These are phyloP conservation scores for Cutaneotrichosporon mucoides DNA, from an alignment of 1,284 basidiomycete species.

Conservation along the genomic window DNA sequence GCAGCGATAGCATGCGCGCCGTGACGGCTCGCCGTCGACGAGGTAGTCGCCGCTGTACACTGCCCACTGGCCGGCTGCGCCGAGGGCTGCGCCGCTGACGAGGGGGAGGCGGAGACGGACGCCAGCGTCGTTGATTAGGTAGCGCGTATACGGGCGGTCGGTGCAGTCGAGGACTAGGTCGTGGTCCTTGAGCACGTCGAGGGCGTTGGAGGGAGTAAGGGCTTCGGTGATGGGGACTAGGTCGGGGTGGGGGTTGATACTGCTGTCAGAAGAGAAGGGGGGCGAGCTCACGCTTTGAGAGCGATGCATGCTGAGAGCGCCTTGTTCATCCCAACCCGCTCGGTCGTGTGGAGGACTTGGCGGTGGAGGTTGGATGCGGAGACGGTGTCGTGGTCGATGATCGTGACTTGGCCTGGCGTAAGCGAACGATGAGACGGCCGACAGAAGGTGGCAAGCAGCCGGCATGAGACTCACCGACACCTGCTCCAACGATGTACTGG, in stretches of 20 bases:
- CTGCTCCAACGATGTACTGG: constrained; percentile 87
- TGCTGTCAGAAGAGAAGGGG: constrained; percentile 38
- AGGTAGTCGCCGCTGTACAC: constrained; percentile 55
- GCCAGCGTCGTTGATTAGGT: constrained; percentile 88
- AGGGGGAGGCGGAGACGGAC: constrained; percentile 70
- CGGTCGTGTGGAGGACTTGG: constrained; percentile 83
- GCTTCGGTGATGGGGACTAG: constrained; percentile 57
- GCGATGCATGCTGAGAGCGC: constrained; percentile 72
- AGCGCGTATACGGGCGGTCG: constrained; percentile 87
- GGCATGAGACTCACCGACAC: constrained; percentile 63
- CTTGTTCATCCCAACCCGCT: constrained; percentile 74
- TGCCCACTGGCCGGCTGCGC: constrained; percentile 84
- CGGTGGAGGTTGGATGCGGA: constrained; percentile 90
- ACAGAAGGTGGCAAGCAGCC: no score
- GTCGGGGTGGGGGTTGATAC: constrained; percentile 64
- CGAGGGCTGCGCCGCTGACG: constrained; percentile 89
- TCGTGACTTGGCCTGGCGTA: constrained; percentile 56
- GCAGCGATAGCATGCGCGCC: constrained; percentile 89
- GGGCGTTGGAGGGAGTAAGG: constrained; percentile 61
- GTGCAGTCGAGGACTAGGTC: constrained; percentile 91
- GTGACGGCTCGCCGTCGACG: constrained; percentile 35
- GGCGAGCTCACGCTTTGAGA: constrained; percentile 56
- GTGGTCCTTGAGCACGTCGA: constrained; percentile 59
- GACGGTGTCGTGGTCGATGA: constrained; percentile 88
- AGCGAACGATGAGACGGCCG: neutral